phyloP scores from a whole-genome alignment of 208 protist species.

The Lotmaria passim region DNA sequence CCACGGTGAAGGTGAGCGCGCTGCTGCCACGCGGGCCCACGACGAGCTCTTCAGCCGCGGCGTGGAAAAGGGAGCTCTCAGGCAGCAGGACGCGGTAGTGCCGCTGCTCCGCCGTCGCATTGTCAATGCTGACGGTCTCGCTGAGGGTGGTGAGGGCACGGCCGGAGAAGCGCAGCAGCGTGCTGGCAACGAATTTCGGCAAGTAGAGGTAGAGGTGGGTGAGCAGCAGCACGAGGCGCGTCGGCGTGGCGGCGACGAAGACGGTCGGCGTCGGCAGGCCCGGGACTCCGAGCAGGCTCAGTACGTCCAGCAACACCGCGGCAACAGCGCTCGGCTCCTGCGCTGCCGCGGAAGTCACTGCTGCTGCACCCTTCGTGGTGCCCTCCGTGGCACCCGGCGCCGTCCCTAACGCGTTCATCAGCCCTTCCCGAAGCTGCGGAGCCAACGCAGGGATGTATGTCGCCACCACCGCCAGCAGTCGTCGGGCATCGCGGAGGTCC shows the following conservation, averaged over 20 bases:
- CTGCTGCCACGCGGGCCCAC: slow-evolving; percentile 56
- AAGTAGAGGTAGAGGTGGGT: slow-evolving; percentile 84
- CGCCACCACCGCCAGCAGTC: slow-evolving; percentile 66
- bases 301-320: slow-evolving; percentile 46
- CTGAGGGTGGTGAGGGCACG: slow-evolving; percentile 76
- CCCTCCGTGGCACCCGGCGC: background rate
- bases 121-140: slow-evolving; percentile 82
- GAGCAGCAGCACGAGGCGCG: slow-evolving; percentile 80
- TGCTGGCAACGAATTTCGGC: slow-evolving; percentile 66
- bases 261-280: slow-evolving; percentile 42
- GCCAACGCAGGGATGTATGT: slow-evolving; percentile 68
- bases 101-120: slow-evolving; percentile 63
- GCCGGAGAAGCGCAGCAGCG: slow-evolving; percentile 79
- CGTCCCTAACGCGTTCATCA: background rate
- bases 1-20: slow-evolving; percentile 62
- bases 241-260: slow-evolving; percentile 53
- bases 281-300: slow-evolving; percentile 58
- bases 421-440: slow-evolving; percentile 26
- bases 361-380: background rate
- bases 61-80: slow-evolving; percentile 63
- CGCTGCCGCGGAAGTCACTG: background rate
- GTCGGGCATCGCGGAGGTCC: slow-evolving; percentile 73
- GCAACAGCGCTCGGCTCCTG: slow-evolving; percentile 49
- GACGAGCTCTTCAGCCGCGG: slow-evolving; percentile 58
- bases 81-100: slow-evolving; percentile 79